A percentile compares a stretch with the other conserved stretches of the same genome.
These are phyloP conservation scores for Arthrobotrys pseudoclavata DNA, from an alignment of 2,329 filamentous ascomycete genomes.

Conservation along the genomic window DNA sequence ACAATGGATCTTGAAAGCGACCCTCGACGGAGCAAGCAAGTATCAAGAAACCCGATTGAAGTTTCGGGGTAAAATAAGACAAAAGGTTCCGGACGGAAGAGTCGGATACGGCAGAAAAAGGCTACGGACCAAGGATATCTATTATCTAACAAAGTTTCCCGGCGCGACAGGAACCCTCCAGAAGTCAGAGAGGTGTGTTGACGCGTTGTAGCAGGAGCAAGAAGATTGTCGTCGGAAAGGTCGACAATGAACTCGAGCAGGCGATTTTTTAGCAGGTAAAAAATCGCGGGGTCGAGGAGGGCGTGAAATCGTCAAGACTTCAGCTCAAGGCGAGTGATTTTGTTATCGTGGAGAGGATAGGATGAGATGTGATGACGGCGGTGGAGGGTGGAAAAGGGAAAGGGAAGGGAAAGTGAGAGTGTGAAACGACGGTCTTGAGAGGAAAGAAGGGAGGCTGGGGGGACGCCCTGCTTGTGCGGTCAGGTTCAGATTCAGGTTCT, in stretches of 20 bases:
- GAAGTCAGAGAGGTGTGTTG: constrained; percentile 33
- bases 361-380: constrained; percentile 57
- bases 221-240: constrained; percentile 26
- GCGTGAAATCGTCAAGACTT: constrained; percentile 43
- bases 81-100: constrained; percentile 1
- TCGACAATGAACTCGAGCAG: constrained; percentile 49
- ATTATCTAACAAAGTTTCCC: constrained; percentile 33
- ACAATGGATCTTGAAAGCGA: constrained; percentile 25
- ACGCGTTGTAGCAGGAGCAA: constrained; percentile 39
- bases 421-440: constrained; percentile 21
- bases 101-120: constrained; percentile 2
- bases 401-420: constrained; percentile 25
- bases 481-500: background rate
- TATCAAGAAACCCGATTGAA: background rate
- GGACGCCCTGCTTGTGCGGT: background rate
- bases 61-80: background rate
- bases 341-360: constrained; percentile 26
- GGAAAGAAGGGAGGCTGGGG: constrained; percentile 56
- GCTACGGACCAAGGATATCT: constrained; percentile 46
- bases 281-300: constrained; percentile 30
- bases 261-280: constrained; percentile 38
- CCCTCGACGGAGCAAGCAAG: constrained; percentile 3
- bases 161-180: constrained; percentile 45
- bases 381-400: constrained; percentile 53
- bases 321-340: constrained; percentile 16